Evolutionary conservation across 768 basidiomycete genomes (phyloP).

Genomic region (Artomyces pyxidatus): DNA sequence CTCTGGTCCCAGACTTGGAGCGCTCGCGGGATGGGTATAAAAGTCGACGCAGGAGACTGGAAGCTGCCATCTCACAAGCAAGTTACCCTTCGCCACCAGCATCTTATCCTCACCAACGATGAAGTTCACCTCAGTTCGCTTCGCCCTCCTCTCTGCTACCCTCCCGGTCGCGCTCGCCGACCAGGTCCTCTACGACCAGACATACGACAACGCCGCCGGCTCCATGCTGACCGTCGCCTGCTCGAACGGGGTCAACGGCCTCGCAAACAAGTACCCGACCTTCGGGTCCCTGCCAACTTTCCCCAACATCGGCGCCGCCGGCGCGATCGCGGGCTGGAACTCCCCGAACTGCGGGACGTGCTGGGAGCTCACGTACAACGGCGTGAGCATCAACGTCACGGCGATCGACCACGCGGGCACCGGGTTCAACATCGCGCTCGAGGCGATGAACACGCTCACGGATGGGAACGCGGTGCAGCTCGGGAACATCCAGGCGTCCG

Average conservation of each 20-base stretch:
- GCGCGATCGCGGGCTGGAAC: slow-evolving; percentile 23
- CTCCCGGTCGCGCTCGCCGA: neutral
- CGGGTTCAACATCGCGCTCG: slow-evolving; percentile 41
- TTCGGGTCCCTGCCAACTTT: slow-evolving; percentile 13
- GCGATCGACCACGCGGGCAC: slow-evolving; percentile 22
- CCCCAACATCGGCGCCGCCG: slow-evolving; percentile 17
- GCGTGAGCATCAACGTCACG: slow-evolving; percentile 16
- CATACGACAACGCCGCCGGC: slow-evolving; percentile 2
- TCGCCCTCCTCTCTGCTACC: neutral
- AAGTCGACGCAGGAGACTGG: too few relatives aligned
- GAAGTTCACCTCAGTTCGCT: neutral
- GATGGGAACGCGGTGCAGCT: neutral
- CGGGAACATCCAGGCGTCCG: neutral
- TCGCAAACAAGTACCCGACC: slow-evolving; percentile 11
- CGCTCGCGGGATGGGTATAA: too few relatives aligned
- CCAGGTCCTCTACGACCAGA: slow-evolving; percentile 1
- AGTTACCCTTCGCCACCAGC: too few relatives aligned
- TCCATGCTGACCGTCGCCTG: slow-evolving; percentile 14
- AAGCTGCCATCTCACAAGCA: too few relatives aligned
- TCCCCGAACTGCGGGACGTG: slow-evolving; percentile 25
- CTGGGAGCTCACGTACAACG: slow-evolving; percentile 22
- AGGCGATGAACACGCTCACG: slow-evolving; percentile 50
- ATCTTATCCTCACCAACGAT: neutral
- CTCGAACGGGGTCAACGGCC: slow-evolving; percentile 18
- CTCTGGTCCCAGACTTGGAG: too few relatives aligned